Conservation (phyloP, 2,329 filamentous ascomycete species). For the Colletotrichum karsti region DNA sequence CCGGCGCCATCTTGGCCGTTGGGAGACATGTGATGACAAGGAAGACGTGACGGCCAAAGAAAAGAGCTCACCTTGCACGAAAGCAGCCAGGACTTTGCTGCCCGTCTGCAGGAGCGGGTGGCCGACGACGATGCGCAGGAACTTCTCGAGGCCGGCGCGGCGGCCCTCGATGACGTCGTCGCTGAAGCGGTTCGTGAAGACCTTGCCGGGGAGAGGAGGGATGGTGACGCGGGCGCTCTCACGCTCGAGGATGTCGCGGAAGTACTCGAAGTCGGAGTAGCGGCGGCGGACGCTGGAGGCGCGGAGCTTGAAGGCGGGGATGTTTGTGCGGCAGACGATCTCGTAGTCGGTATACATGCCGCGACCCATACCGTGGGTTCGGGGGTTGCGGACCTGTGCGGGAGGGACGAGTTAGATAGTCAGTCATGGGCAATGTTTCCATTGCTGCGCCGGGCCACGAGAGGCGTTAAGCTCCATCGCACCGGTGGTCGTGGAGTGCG, state of each 20-base stretch:
- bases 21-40: no score
- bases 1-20: no score
- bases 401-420: constrained; percentile 6
- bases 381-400: constrained; percentile 85
- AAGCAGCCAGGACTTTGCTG: constrained; percentile 93
- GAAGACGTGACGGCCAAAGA: no score
- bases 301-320: constrained; percentile 97
- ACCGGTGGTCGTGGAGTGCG: no score
- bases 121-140: constrained; percentile 96
- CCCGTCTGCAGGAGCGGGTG: constrained; percentile 97
- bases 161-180: constrained; percentile 98
- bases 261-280: constrained; percentile 99
- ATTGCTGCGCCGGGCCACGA: no score
- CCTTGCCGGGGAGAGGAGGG: constrained; percentile 93
- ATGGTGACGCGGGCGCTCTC: constrained; percentile 95
- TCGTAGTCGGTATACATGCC: constrained; percentile 99
- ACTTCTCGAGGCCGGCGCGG: constrained; percentile 90
- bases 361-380: constrained; percentile 93
- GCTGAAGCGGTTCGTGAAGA: constrained; percentile 97
- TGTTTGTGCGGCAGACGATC: constrained; percentile 97
- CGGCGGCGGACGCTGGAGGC: constrained; percentile 87
- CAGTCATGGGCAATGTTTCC: no score
- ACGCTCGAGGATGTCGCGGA: constrained; percentile 96
- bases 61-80: constrained; percentile 96
- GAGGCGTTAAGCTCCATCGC: no score